phyloP scores from a whole-genome alignment of 305 asterid species.

The Fraxinus sp. region DNA sequence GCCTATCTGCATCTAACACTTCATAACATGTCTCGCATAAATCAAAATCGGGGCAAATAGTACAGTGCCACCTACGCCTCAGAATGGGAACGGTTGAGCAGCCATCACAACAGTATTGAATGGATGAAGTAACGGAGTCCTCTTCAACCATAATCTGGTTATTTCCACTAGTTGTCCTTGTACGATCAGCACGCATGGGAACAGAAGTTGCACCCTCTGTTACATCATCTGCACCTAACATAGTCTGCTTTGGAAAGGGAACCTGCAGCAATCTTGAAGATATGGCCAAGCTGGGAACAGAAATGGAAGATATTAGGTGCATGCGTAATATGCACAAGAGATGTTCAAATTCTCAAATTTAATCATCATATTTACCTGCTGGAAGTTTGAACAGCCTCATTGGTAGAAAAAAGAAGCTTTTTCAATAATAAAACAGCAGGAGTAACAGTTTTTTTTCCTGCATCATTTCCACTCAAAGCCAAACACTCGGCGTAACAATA shows the following conservation, averaged over 20 bases:
- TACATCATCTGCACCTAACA: slow-evolving; percentile 81
- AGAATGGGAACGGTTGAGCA: slow-evolving; percentile 98
- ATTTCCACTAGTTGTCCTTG: slow-evolving; percentile 61
- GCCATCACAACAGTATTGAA: slow-evolving; percentile 98
- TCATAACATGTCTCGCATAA: slow-evolving; percentile 96
- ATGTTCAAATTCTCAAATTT: slow-evolving; percentile 14
- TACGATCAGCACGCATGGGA: slow-evolving; percentile 60
- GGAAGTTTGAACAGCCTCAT: slow-evolving; percentile 98
- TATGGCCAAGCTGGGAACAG: slow-evolving; percentile 84
- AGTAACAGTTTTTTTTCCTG: slow-evolving; percentile 58
- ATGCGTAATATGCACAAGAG: slow-evolving; percentile 11
- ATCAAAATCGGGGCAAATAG: slow-evolving; percentile 98
- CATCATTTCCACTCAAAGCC: slow-evolving; percentile 74
- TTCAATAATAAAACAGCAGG: slow-evolving; percentile 88
- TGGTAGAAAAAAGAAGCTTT: slow-evolving; percentile 73
- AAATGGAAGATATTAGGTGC: slow-evolving; percentile 30
- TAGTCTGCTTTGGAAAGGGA: slow-evolving; percentile 98
- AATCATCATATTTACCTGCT: slow-evolving; percentile 67
- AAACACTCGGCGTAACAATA: slow-evolving; percentile 96
- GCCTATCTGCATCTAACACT: slow-evolving; percentile 88
- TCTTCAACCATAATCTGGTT: slow-evolving; percentile 82
- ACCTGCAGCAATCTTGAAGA: slow-evolving; percentile 98
- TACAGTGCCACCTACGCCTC: slow-evolving; percentile 97
- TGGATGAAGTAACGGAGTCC: slow-evolving; percentile 91
- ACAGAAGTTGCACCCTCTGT: slow-evolving; percentile 56